Percentiles rank a stretch among this genome's conserved stretches.
Conservation (phyloP, 176 grass and related monocot genomes). For the Avena eriantha region DNA sequence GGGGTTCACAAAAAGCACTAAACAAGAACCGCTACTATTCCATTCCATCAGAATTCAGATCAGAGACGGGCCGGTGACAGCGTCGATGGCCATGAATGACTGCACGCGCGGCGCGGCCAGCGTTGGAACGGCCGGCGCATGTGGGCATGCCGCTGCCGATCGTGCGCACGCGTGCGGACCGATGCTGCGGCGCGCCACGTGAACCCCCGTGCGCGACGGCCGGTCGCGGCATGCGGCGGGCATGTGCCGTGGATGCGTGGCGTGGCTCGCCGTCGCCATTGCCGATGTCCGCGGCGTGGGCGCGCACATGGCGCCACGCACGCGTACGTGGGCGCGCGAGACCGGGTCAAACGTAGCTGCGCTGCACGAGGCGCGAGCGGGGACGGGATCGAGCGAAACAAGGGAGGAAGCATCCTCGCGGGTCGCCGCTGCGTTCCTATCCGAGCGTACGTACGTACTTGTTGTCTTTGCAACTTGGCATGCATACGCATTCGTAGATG, state of each 20-base stretch:
- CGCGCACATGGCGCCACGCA: constrained; percentile 47
- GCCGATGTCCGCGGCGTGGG: constrained; percentile 50
- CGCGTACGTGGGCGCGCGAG: not conserved
- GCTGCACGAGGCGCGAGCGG: constrained; percentile 17
- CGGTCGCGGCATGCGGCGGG: not conserved
- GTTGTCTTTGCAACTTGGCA: not conserved
- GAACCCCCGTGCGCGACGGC: constrained; percentile 27
- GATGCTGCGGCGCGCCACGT: constrained; percentile 16
- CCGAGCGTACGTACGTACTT: not conserved
- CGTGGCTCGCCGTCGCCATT: constrained; percentile 27
- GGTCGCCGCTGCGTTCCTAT: not conserved
- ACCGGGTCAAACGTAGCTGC: constrained; percentile 48
- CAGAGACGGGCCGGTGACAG: not conserved
- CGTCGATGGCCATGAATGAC: not conserved
- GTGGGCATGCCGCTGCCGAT: constrained; percentile 29
- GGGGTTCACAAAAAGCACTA: not conserved
- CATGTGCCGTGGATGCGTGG: constrained; percentile 25
- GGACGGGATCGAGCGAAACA: not conserved
- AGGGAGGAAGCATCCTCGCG: constrained; percentile 17
- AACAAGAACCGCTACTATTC: not conserved
- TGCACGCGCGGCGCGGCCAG: not conserved
- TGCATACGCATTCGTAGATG: not conserved
- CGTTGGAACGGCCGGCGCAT: constrained; percentile 4
- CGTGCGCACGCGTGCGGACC: constrained; percentile 33
- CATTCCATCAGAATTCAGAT: not conserved